Base-by-base conservation (phyloP, 257 asterid genomes). In the Forsythia suspensa region DNA sequence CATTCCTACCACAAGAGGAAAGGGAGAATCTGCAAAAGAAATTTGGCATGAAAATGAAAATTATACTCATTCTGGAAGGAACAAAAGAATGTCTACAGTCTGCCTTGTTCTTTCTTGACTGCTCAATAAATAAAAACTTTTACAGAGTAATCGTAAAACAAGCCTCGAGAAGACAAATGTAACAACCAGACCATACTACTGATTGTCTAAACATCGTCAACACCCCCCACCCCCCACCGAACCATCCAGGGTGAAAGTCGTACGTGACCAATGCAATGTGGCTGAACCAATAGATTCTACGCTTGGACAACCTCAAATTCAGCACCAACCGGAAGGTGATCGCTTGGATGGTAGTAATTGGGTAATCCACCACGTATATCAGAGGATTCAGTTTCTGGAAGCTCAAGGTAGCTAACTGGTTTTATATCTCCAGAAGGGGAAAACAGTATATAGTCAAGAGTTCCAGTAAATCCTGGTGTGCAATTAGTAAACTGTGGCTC, bases 311-410 rank as follows among this genome's bases (percentile, higher is more conserved):
- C 88, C 81, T 88, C 92, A 85, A 95, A 95, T 83, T 92, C 99
- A 52, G 94, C 94, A 74, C 99, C 99, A 38, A 93, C 89, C 0
- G 98, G 99, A 3, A 95, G 95, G 86, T 95, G 99, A 78, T 95
- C 99, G 13, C 98, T 95, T 5, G 99, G 99, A 80, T 95, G 97
- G 80, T 87, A 85, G 85, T 88, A 79, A 81, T 95, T 95, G 4
- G 99, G 99, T 84, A 93, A 84, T 8, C 99, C 94, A 18, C 99
- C 97, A 39, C 18, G 80, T 43, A 93, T 81, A 70, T 95, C 97
- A 2, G 88, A 61, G 4, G 98, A 87, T 71, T 90, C 95, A 5
- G 88, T 20, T 38, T 69, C 87, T 0, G 99, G 97, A 71, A 95
- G 90, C 79, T 95, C 94, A 12, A 93, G 97, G 77, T 80, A 92